Percentiles rank a stretch among this genome's conserved stretches.
phyloP scores from a whole-genome alignment of 305 asterid genomes.

The Solanum hybrid region DNA sequence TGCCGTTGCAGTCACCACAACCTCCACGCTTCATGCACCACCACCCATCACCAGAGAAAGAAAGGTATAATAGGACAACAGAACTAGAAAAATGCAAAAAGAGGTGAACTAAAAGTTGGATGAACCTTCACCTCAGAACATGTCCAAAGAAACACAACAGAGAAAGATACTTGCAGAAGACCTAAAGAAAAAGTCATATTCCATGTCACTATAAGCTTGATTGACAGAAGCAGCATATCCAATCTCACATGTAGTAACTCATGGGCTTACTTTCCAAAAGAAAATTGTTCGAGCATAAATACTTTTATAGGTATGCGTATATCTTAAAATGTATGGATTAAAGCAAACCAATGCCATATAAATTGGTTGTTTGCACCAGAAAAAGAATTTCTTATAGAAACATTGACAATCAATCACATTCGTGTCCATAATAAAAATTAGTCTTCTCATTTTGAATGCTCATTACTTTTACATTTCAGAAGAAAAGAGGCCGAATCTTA shows the following conservation, averaged over 20 bases:
- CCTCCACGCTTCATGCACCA: neutral
- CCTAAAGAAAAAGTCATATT: neutral
- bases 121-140: constrained; percentile 19
- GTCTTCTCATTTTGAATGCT: neutral
- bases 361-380: neutral
- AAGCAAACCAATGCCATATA: neutral
- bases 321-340: neutral
- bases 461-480: neutral
- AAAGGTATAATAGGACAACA: neutral
- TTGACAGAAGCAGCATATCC: constrained; percentile 27
- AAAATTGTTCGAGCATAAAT: neutral
- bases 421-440: neutral
- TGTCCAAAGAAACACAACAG: constrained; percentile 21
- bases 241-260: neutral
- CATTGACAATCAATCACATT: neutral
- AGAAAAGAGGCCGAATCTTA: neutral
- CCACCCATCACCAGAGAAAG: constrained; percentile 3
- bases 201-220: constrained; percentile 25
- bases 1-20: neutral
- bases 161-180: constrained; percentile 21
- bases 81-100: neutral
- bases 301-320: neutral
- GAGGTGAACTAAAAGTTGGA: constrained; percentile 1
- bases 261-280: neutral
- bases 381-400: neutral